phyloP scores from a whole-genome alignment of 495 filamentous ascomycete species.

The Penicillium tannophilum region DNA sequence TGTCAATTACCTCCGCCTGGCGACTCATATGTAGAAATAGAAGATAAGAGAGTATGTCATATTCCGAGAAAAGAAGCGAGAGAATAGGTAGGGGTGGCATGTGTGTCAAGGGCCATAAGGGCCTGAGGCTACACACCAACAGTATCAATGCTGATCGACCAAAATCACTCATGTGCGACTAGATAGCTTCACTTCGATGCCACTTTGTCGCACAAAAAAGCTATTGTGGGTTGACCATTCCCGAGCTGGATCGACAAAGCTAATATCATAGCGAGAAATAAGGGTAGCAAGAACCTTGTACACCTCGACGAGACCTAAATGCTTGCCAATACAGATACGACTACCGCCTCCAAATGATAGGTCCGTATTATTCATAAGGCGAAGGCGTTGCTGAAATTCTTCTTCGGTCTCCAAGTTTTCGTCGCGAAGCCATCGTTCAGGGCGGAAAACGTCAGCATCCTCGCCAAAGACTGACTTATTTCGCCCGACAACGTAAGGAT shows the following conservation, averaged over 20 bases:
- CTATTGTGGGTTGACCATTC: constrained; percentile 51
- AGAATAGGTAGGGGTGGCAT: background rate
- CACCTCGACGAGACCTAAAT: constrained; percentile 58
- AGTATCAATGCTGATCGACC: background rate
- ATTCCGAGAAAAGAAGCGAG: background rate
- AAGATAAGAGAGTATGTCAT: background rate
- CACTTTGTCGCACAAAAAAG: constrained; percentile 57
- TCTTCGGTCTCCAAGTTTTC: constrained; percentile 43
- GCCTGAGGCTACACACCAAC: too few relatives aligned
- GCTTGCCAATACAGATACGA: constrained; percentile 57
- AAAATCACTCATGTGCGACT: constrained; percentile 5
- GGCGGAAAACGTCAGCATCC: constrained; percentile 62
- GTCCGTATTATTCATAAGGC: constrained; percentile 33
- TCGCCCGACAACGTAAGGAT: constrained; percentile 56
- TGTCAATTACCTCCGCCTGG: too few relatives aligned
- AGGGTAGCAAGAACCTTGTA: constrained; percentile 57
- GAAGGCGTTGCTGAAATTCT: constrained; percentile 50
- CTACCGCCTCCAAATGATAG: constrained; percentile 55
- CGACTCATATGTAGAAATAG: too few relatives aligned
- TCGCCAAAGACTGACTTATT: constrained; percentile 59
- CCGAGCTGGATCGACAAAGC: constrained; percentile 46
- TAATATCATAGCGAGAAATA: constrained; percentile 53
- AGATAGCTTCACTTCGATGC: constrained; percentile 31
- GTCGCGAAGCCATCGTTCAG: constrained; percentile 65
- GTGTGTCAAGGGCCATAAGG: too few relatives aligned